Evolutionary conservation across 352 stramenopile species (phyloP).

Genomic region (Phytophthora litchii): DNA sequence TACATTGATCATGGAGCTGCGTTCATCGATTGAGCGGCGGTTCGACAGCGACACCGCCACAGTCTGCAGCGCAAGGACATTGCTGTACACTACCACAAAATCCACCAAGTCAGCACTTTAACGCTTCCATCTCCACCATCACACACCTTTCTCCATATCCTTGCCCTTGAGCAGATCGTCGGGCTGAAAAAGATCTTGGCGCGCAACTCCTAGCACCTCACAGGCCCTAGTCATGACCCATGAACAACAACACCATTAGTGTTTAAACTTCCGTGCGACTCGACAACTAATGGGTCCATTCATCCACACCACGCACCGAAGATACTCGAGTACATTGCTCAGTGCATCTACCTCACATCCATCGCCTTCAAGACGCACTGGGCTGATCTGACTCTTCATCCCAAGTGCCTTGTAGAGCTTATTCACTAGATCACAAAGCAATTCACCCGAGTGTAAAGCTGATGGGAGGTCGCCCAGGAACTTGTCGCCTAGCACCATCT

Average conservation of each 20-base stretch:
- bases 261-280: conserved; percentile 19
- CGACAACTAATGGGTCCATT: conserved; percentile 12
- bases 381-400: conserved; percentile 68
- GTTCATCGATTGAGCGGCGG: conserved; percentile 80
- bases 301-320: conserved; percentile 45
- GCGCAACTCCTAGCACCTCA: conserved; percentile 61
- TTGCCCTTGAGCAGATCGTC: conserved; percentile 67
- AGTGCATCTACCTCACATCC: conserved; percentile 25
- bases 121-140: not conserved
- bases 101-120: conserved; percentile 6
- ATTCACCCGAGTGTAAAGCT: conserved; percentile 64
- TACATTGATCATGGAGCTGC: conserved; percentile 58
- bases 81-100: conserved; percentile 68
- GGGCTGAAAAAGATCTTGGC: conserved; percentile 69
- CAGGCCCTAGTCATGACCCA: conserved; percentile 55
- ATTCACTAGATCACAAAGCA: conserved; percentile 73
- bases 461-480: conserved; percentile 51
- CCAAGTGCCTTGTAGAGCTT: conserved; percentile 77
- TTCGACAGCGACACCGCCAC: conserved; percentile 78
- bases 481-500: conserved; percentile 89
- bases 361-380: conserved; percentile 18
- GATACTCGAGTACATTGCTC: conserved; percentile 68
- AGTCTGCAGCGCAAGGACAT: conserved; percentile 76
- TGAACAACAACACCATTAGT: conserved; percentile 18
- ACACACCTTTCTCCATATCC: conserved; percentile 74